Conservation (phyloP, 2,329 filamentous ascomycete genomes). For the Cordyceps farinosa region DNA sequence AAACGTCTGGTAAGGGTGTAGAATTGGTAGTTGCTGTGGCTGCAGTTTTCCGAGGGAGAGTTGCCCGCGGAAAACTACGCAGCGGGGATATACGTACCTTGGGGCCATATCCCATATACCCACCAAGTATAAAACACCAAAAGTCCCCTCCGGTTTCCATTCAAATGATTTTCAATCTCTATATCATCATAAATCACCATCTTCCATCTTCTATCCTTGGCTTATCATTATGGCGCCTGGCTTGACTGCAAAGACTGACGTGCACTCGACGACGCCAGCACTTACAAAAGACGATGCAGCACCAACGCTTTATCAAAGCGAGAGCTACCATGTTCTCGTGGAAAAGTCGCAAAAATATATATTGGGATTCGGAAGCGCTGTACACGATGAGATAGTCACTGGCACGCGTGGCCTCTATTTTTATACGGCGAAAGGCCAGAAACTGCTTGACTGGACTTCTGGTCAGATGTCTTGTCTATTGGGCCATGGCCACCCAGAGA, state of each 20-base stretch:
- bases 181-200: not conserved
- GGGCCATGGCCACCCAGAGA: constrained; percentile 56
- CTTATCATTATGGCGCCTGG: constrained; percentile 25
- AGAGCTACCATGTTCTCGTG: constrained; percentile 22
- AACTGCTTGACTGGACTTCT: constrained; percentile 57
- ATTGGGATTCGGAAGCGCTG: constrained; percentile 26
- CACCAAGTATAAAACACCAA: not conserved
- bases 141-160: not conserved
- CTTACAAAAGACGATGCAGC: constrained; percentile 15
- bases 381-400: constrained; percentile 37
- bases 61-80: constrained; percentile 19
- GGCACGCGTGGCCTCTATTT: constrained; percentile 43
- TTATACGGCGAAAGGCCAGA: constrained; percentile 42
- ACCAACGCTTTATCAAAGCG: constrained; percentile 24
- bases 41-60: constrained; percentile 12
- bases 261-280: too few species aligned
- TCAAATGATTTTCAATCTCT: not conserved
- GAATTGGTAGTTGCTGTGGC: not conserved
- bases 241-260: not conserved
- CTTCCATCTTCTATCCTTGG: not conserved
- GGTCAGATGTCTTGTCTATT: constrained; percentile 59
- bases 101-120: not conserved
- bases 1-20: constrained; percentile 28
- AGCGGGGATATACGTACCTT: not conserved
- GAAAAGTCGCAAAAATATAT: constrained; percentile 26